phyloP scores from a whole-genome alignment of 805 yeast species.

The Wickerhamiella brachini region DNA sequence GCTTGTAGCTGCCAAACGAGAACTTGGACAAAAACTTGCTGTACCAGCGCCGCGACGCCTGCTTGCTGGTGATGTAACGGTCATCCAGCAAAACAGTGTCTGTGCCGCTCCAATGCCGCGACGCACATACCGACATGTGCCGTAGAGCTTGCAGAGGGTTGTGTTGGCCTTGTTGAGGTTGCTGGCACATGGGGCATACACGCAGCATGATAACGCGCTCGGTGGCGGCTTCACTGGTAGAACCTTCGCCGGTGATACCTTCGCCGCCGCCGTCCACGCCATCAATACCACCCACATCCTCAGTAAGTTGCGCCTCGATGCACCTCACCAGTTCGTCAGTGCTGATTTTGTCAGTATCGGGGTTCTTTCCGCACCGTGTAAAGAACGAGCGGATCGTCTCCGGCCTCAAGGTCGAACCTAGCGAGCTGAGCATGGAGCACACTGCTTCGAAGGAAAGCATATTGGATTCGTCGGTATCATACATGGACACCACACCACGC shows the following conservation, averaged over 20 bases:
- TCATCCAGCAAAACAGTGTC: slow-evolving; percentile 44
- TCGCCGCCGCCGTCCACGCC: no score
- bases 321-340: slow-evolving; percentile 43
- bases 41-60: slow-evolving; percentile 84
- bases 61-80: slow-evolving; percentile 60
- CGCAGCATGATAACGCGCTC: slow-evolving; percentile 44
- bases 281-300: no score
- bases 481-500: slow-evolving; percentile 45
- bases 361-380: slow-evolving; percentile 18
- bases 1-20: slow-evolving; percentile 73
- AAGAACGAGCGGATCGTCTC: slow-evolving; percentile 23
- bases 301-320: slow-evolving; percentile 30
- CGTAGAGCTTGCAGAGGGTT: slow-evolving; percentile 39
- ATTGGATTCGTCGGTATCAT: slow-evolving; percentile 31
- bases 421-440: slow-evolving; percentile 45
- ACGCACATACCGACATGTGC: slow-evolving; percentile 78
- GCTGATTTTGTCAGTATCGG: slow-evolving; percentile 30
- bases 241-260: no score
- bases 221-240: slow-evolving; percentile 1
- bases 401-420: slow-evolving; percentile 37
- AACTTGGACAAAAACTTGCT: slow-evolving; percentile 67
- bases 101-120: slow-evolving; percentile 59
- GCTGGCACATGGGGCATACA: slow-evolving; percentile 70
- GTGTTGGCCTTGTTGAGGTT: slow-evolving; percentile 38
- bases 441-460: slow-evolving; percentile 46